Evolutionary conservation across 208 protist genomes (phyloP).

Genomic region (Trypanosoma brucei): DNA sequence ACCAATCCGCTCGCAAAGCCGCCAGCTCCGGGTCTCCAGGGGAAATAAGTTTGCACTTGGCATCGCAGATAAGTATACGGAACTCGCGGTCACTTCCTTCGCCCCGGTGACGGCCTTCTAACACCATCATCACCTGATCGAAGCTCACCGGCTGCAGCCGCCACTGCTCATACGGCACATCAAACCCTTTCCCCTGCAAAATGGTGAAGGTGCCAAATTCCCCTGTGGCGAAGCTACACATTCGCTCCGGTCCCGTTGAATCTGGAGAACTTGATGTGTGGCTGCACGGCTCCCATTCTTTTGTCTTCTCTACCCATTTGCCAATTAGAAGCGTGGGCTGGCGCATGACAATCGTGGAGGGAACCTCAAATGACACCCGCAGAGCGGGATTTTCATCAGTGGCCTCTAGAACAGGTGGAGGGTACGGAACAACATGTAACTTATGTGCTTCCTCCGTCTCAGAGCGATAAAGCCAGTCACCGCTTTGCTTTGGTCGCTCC

Average conservation of each 20-base stretch:
- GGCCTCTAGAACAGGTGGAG: constrained; percentile 48
- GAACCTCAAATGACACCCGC: constrained; percentile 84
- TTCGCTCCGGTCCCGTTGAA: constrained; percentile 25
- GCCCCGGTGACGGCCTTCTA: constrained; percentile 72
- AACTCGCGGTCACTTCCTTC: constrained; percentile 87
- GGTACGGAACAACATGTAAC: constrained; percentile 78
- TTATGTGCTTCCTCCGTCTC: constrained; percentile 62
- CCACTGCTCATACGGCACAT: constrained; percentile 88
- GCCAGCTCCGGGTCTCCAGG: constrained; percentile 78
- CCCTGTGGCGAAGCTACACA: constrained; percentile 57
- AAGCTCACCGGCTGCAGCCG: constrained; percentile 61
- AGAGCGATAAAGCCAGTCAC: constrained; percentile 75
- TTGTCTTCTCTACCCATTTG: constrained; percentile 58
- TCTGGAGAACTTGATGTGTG: constrained; percentile 48
- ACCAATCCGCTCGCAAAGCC: constrained; percentile 55
- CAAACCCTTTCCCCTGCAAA: constrained; percentile 87
- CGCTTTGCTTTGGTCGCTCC: constrained; percentile 59
- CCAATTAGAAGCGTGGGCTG: constrained; percentile 81
- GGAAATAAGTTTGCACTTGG: constrained; percentile 66
- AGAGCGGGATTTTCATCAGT: constrained; percentile 65
- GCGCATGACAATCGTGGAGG: constrained; percentile 69
- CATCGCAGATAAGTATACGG: constrained; percentile 74
- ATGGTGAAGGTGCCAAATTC: constrained; percentile 86
- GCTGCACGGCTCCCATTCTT: constrained; percentile 83
- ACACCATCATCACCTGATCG: constrained; percentile 63